phyloP scores from a whole-genome alignment of 176 grass and related monocot genomes.

The Chrysopogon serrulatus region DNA sequence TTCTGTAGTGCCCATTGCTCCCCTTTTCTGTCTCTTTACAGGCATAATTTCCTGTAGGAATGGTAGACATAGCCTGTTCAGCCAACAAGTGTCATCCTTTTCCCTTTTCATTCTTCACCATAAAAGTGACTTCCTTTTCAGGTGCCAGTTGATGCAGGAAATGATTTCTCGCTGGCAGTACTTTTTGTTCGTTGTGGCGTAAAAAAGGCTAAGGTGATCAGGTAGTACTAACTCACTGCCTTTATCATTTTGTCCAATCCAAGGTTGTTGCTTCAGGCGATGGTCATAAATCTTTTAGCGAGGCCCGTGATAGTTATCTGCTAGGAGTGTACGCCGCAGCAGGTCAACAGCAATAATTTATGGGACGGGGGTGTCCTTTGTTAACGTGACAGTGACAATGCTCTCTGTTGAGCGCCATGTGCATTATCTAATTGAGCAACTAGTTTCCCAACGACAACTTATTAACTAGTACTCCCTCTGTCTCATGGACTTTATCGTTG shows the following conservation, averaged over 20 bases:
- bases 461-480: no score
- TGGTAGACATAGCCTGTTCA: neutral
- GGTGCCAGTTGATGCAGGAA: neutral
- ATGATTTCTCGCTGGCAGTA: slow-evolving; percentile 10
- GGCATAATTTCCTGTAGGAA: neutral
- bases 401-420: slow-evolving; percentile 21
- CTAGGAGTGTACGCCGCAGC: neutral
- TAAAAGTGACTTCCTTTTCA: neutral
- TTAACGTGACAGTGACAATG: slow-evolving; percentile 2
- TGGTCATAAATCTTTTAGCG: neutral
- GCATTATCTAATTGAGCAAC: slow-evolving; percentile 15
- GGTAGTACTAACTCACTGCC: neutral
- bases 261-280: neutral
- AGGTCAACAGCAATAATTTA: slow-evolving; percentile 13
- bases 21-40: neutral
- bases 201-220: neutral
- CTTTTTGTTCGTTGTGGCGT: neutral
- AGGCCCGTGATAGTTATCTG: neutral
- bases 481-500: no score
- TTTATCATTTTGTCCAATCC: neutral
- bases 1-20: neutral
- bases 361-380: neutral
- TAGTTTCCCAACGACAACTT: neutral
- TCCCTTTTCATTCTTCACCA: neutral
- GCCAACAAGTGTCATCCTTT: neutral